A percentile compares a stretch with the other conserved stretches of the same genome.
Conservation (phyloP, 352 stramenopile genomes). For the Aphanomyces astaci region DNA sequence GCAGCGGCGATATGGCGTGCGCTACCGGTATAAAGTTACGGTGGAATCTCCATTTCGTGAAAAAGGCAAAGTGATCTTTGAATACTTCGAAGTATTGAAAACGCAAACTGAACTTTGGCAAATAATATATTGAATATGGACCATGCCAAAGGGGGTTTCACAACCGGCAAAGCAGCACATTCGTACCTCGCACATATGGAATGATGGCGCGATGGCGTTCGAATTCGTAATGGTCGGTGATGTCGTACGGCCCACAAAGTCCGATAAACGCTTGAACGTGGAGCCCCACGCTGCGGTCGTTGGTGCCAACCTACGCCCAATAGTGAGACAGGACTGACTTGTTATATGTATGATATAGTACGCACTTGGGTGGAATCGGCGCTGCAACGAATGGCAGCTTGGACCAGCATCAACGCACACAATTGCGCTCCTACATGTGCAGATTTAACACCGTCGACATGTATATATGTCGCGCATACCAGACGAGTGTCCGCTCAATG, state of each 20-base stretch:
- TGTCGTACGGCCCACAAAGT: slow-evolving; percentile 57
- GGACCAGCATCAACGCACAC: slow-evolving; percentile 42
- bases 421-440: slow-evolving; percentile 37
- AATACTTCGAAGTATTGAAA: no score
- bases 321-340: no score
- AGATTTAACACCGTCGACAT: background rate
- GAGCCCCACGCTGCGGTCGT: background rate
- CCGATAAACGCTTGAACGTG: slow-evolving; percentile 54
- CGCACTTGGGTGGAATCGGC: background rate
- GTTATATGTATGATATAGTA: no score
- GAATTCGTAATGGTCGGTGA: slow-evolving; percentile 65
- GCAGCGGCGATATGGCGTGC: slow-evolving; percentile 69
- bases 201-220: slow-evolving; percentile 50
- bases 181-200: slow-evolving; percentile 34
- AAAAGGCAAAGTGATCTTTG: no score
- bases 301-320: no score
- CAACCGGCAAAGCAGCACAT: background rate
- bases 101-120: no score
- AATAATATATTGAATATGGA: no score
- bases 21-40: no score
- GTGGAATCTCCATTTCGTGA: no score
- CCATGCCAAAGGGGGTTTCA: no score
- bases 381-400: slow-evolving; percentile 34
- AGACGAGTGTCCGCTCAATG: slow-evolving; percentile 58
- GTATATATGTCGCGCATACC: slow-evolving; percentile 25